These are phyloP conservation scores for Pleurotus citrinopileatus DNA, from an alignment of 768 basidiomycete genomes.

Conservation along the genomic window DNA sequence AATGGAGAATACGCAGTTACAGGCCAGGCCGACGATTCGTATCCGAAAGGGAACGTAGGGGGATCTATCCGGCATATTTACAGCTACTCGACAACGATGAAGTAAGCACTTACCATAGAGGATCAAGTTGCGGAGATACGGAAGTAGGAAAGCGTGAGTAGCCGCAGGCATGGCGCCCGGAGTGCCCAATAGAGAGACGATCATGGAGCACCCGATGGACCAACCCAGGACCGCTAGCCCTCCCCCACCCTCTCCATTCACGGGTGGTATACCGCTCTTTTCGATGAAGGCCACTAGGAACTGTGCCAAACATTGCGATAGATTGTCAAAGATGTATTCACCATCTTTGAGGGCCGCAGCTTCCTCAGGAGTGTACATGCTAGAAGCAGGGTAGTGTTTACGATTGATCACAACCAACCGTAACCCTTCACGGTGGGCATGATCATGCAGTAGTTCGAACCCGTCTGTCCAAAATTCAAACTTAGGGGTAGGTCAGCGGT, in stretches of 20 bases:
- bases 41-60: conserved; percentile 25
- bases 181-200: conserved; percentile 26
- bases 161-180: conserved; percentile 18
- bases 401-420: conserved; percentile 11
- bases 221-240: conserved; percentile 38
- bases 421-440: conserved; percentile 13
- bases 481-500: no score
- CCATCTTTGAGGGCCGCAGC: conserved; percentile 26
- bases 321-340: conserved; percentile 21
- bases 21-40: conserved; percentile 14
- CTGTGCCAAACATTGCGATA: conserved; percentile 21
- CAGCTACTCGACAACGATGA: no score
- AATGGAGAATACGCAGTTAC: conserved; percentile 20
- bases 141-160: conserved; percentile 21
- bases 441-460: conserved; percentile 18
- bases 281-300: conserved; percentile 28
- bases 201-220: conserved; percentile 31
- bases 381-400: conserved; percentile 23
- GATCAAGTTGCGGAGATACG: conserved; percentile 28
- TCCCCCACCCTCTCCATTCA: conserved; percentile 24
- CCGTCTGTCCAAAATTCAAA: conserved; percentile 12
- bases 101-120: conserved; percentile 32
- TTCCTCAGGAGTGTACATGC: conserved; percentile 29
- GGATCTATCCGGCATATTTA: no score
- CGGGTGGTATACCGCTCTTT: conserved; percentile 22